phyloP scores from a whole-genome alignment of 306 rosid genomes.

The Acmispon strigosus region DNA sequence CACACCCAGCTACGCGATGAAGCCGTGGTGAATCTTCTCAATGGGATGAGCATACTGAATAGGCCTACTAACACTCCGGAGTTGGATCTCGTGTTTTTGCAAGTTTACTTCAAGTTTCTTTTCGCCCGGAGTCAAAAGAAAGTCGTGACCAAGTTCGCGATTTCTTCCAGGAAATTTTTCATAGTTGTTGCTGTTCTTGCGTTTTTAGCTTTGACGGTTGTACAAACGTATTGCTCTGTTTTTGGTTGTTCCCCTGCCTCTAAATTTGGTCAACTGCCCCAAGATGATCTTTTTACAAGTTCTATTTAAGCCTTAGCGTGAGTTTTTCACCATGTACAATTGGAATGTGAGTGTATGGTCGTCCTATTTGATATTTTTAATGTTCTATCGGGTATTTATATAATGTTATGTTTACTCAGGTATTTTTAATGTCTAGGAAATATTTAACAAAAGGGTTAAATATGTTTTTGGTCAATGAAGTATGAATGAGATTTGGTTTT shows the following conservation, averaged over 20 bases:
- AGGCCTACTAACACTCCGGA: neutral
- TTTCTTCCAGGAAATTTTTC: neutral
- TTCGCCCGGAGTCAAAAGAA: neutral
- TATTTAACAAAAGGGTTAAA: too few species aligned
- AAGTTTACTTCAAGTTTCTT: neutral
- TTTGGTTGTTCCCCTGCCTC: neutral
- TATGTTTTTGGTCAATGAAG: too few species aligned
- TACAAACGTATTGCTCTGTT: constrained; percentile 12
- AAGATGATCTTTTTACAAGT: too few species aligned
- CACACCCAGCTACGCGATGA: neutral
- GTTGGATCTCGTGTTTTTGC: neutral
- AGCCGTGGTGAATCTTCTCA: neutral
- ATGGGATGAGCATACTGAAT: constrained; percentile 2
- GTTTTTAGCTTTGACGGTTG: constrained; percentile 1
- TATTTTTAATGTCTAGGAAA: too few species aligned
- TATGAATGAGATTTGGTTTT: too few species aligned
- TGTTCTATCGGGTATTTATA: too few species aligned
- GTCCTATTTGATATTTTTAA: too few species aligned
- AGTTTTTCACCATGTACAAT: too few species aligned
- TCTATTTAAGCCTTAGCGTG: too few species aligned
- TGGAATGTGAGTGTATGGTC: too few species aligned
- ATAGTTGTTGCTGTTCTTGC: neutral
- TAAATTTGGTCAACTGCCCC: too few species aligned
- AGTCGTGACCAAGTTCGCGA: neutral
- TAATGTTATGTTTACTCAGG: too few species aligned